phyloP scores from a whole-genome alignment of 2,329 filamentous ascomycete species.

The Lojkania enalia region DNA sequence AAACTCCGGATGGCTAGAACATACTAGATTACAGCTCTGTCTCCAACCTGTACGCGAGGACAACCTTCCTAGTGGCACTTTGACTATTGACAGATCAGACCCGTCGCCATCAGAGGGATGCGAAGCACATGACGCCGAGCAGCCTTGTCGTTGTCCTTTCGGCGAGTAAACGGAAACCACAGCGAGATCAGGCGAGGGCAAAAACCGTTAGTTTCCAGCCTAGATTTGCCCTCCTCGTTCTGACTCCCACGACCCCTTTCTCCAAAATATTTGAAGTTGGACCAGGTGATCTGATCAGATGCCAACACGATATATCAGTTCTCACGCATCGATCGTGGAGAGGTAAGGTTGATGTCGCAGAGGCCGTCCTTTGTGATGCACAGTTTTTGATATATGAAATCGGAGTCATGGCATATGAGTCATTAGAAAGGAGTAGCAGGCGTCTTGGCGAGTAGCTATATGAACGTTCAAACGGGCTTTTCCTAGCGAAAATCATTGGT shows the following conservation, averaged over 20 bases:
- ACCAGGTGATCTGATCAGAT: slow-evolving; percentile 14
- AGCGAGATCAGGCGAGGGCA: slow-evolving; percentile 7
- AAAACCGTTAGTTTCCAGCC: neutral
- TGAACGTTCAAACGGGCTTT: too few relatives aligned
- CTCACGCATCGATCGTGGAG: slow-evolving; percentile 9
- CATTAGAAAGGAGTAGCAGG: too few relatives aligned
- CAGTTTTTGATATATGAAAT: slow-evolving; percentile 9
- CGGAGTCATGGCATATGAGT: slow-evolving; percentile 13
- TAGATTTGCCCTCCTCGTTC: slow-evolving; percentile 19
- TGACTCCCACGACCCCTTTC: slow-evolving; percentile 10
- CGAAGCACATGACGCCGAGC: slow-evolving; percentile 16
- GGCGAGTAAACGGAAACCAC: slow-evolving; percentile 13
- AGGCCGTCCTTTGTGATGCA: slow-evolving; percentile 6
- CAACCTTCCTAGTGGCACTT: too few relatives aligned
- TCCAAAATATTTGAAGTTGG: slow-evolving; percentile 14
- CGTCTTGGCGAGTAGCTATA: too few relatives aligned
- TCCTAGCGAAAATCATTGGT: too few relatives aligned
- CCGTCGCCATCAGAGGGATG: slow-evolving; percentile 2
- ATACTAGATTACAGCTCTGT: slow-evolving; percentile 2
- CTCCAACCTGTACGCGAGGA: too few relatives aligned
- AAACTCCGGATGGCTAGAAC: slow-evolving; percentile 4
- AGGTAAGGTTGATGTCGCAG: slow-evolving; percentile 6
- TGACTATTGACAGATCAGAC: too few relatives aligned
- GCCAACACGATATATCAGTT: slow-evolving; percentile 2
- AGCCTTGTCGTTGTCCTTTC: slow-evolving; percentile 6